These are phyloP conservation scores for Sclerotinia glacialis DNA, from an alignment of 2,329 filamentous ascomycete species.

Conservation along the genomic window DNA sequence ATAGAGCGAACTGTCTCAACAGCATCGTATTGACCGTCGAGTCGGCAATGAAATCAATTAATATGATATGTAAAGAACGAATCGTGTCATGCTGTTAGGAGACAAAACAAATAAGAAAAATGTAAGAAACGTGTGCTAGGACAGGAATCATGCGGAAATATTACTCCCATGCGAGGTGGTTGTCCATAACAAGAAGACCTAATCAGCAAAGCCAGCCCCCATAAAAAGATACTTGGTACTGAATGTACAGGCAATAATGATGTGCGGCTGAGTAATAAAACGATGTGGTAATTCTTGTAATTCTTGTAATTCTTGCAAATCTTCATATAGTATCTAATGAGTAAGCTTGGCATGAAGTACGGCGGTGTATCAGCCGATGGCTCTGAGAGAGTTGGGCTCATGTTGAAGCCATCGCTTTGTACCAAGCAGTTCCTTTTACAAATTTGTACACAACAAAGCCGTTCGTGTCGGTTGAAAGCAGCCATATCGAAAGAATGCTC, in stretches of 20 bases:
- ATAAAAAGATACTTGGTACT: slow-evolving; percentile 8
- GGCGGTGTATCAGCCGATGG: background rate
- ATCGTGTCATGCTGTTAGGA: background rate
- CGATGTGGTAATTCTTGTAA: background rate
- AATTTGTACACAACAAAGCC: background rate
- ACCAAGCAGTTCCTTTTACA: background rate
- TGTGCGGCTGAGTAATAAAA: slow-evolving; percentile 18
- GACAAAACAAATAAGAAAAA: slow-evolving; percentile 9
- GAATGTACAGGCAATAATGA: background rate
- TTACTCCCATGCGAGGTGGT: slow-evolving; percentile 21
- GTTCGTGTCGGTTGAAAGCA: background rate
- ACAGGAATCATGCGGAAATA: background rate
- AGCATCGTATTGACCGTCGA: slow-evolving; percentile 14
- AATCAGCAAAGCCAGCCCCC: slow-evolving; percentile 8
- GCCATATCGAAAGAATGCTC: background rate
- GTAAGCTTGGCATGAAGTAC: background rate
- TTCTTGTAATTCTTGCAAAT: background rate
- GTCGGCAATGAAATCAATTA: slow-evolving; percentile 8
- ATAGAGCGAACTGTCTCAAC: background rate
- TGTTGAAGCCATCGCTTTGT: background rate
- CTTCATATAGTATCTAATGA: background rate
- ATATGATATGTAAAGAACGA: slow-evolving; percentile 9
- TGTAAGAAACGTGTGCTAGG: background rate
- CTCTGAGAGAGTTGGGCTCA: background rate
- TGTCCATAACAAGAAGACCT: slow-evolving; percentile 9